Conservation (phyloP, 257 asterid species). For the Jacaranda copaia region DNA sequence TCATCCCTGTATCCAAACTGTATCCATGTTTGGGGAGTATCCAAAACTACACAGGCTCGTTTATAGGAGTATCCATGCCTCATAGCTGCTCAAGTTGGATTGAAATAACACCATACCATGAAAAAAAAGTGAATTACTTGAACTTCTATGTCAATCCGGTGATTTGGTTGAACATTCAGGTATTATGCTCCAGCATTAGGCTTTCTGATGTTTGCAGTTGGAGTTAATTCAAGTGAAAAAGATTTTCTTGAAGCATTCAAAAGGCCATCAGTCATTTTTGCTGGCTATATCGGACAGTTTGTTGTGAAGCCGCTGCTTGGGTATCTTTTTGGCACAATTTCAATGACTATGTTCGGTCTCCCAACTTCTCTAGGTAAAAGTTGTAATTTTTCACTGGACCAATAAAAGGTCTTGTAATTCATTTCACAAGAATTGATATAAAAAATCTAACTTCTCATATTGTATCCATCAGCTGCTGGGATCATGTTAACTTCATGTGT, state of each 20-base stretch:
- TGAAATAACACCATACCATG: too few relatives aligned
- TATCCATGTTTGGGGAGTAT: too few relatives aligned
- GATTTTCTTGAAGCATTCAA: slow-evolving; percentile 93
- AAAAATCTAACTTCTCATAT: slow-evolving; percentile 38
- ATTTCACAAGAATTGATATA: slow-evolving; percentile 1
- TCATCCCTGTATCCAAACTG: too few relatives aligned
- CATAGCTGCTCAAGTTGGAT: too few relatives aligned
- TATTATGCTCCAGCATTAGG: slow-evolving; percentile 98
- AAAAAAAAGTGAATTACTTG: too few relatives aligned
- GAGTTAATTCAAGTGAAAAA: slow-evolving; percentile 90
- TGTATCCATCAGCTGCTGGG: slow-evolving; percentile 76
- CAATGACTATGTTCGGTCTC: slow-evolving; percentile 72
- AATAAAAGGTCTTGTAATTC: not conserved
- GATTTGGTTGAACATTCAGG: slow-evolving; percentile 50
- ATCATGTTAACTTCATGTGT: slow-evolving; percentile 94
- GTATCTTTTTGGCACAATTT: slow-evolving; percentile 74
- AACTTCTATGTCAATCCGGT: too few relatives aligned
- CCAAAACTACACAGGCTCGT: too few relatives aligned
- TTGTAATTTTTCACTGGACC: not conserved
- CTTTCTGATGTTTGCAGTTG: slow-evolving; percentile 97
- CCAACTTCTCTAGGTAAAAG: slow-evolving; percentile 79
- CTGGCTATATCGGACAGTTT: slow-evolving; percentile 83
- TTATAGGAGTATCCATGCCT: too few relatives aligned
- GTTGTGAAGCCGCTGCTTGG: slow-evolving; percentile 89
- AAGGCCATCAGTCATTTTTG: slow-evolving; percentile 67